Conservation (phyloP, 768 basidiomycete genomes). For the Lactifluus echinatus region DNA sequence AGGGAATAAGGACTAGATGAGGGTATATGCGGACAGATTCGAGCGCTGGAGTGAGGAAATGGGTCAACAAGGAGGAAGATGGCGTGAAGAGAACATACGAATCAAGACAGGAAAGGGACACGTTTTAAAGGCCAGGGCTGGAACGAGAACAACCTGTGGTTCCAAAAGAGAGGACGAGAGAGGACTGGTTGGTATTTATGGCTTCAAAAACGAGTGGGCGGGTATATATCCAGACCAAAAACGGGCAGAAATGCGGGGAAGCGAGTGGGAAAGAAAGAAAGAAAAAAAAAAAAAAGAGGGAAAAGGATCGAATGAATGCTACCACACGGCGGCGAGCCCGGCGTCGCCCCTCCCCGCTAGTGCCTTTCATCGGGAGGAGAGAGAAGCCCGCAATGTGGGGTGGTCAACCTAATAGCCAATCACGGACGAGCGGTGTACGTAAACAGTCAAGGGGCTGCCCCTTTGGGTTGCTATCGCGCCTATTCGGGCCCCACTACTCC, state of each 20-base stretch:
- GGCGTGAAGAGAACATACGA: neutral
- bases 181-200: no score
- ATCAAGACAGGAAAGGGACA: slow-evolving; percentile 7
- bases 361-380: neutral
- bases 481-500: neutral
- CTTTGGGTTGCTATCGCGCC: neutral
- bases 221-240: neutral
- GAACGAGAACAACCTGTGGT: no score
- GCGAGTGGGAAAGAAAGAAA: neutral
- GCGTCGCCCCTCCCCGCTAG: neutral
- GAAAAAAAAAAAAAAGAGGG: neutral
- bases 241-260: neutral
- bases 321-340: neutral
- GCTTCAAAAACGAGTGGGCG: neutral
- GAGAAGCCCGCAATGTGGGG: neutral
- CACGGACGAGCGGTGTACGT: slow-evolving; percentile 8
- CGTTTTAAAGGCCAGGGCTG: no score
- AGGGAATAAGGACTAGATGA: slow-evolving; percentile 5
- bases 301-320: no score
- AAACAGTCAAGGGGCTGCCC: neutral
- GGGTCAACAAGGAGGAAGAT: neutral
- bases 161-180: neutral
- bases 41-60: neutral
- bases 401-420: neutral
- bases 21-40: slow-evolving; percentile 16